Percentiles rank a stretch among this genome's conserved stretches.
Evolutionary conservation across 1,139 yeast genomes (phyloP).

Genomic region (Debaryomycetaceae sp.): DNA sequence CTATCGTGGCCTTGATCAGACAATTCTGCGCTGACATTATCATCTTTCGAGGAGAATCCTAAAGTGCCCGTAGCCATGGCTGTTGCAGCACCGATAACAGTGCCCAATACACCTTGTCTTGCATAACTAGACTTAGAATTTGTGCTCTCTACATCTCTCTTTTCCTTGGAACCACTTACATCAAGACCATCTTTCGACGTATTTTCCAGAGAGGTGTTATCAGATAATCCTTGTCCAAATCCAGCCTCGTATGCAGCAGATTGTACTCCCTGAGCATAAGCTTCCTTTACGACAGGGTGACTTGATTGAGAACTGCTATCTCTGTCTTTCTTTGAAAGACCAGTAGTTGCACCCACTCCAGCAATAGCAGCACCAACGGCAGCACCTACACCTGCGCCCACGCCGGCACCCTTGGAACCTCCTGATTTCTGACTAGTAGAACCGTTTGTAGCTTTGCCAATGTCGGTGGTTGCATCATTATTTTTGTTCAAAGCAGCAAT

Average conservation of each 20-base stretch:
- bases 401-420: slow-evolving; percentile 1
- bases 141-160: neutral
- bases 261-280: slow-evolving; percentile 17
- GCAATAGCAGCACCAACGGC: slow-evolving; percentile 6
- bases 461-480: slow-evolving; percentile 1
- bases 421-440: neutral
- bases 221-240: slow-evolving; percentile 1
- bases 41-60: slow-evolving; percentile 10
- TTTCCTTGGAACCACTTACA: neutral
- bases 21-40: neutral
- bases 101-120: slow-evolving; percentile 3
- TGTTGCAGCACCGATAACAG: slow-evolving; percentile 9
- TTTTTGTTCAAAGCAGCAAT: slow-evolving; percentile 18
- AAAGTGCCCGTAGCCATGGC: slow-evolving; percentile 11
- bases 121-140: neutral
- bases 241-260: slow-evolving; percentile 18
- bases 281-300: slow-evolving; percentile 11
- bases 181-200: neutral
- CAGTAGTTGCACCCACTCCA: neutral
- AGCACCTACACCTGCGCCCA: slow-evolving; percentile 2
- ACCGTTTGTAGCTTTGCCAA: neutral
- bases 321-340: neutral
- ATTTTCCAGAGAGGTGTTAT: neutral
- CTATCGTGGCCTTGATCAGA: neutral
- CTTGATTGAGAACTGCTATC: neutral